These are phyloP conservation scores for Botrytis galanthina DNA, from an alignment of 2,329 filamentous ascomycete genomes.

Conservation along the genomic window DNA sequence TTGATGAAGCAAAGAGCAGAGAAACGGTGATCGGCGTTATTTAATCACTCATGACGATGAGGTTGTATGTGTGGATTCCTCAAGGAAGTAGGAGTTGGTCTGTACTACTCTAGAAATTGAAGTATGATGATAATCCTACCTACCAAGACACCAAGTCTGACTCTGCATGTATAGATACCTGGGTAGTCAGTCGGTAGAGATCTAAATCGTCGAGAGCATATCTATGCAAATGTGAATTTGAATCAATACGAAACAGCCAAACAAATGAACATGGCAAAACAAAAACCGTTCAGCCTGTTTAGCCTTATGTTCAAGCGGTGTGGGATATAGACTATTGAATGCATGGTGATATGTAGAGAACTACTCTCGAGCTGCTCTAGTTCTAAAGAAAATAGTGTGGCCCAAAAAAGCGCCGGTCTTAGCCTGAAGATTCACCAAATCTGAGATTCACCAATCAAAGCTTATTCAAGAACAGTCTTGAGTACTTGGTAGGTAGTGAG, in stretches of 20 bases:
- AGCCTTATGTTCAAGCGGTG: neutral
- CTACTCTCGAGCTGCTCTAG: neutral
- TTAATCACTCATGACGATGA: constrained; percentile 4
- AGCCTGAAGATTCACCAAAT: neutral
- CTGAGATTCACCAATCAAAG: neutral
- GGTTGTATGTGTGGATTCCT: neutral
- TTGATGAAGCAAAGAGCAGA: neutral
- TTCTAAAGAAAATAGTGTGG: neutral
- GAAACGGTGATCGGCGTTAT: constrained; percentile 2
- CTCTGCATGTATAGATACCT: neutral
- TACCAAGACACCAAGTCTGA: neutral
- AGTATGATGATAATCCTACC: neutral
- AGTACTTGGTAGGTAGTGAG: neutral
- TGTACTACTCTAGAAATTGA: neutral
- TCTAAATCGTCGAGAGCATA: neutral
- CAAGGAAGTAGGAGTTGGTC: neutral
- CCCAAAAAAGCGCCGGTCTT: neutral
- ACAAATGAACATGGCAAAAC: neutral
- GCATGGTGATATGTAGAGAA: neutral
- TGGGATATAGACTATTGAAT: neutral
- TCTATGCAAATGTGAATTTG: neutral
- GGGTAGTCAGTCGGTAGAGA: neutral
- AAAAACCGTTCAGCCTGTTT: constrained; percentile 1
- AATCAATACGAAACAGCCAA: neutral
- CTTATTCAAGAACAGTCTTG: neutral